phyloP scores from a whole-genome alignment of 139 green algal genomes.

The Tetratostichococcus sp. region DNA sequence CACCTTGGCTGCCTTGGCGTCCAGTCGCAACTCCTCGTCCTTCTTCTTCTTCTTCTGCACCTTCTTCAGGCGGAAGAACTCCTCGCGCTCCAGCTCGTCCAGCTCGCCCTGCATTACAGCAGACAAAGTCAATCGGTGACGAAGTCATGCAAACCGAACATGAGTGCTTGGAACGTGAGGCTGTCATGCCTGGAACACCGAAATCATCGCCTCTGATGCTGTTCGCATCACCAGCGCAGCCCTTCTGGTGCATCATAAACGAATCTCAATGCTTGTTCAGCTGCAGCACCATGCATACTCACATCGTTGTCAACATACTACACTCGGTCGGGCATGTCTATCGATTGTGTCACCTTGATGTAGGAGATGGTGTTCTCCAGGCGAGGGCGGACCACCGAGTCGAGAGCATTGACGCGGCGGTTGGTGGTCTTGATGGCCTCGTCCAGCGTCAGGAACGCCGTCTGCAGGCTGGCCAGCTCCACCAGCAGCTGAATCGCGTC shows the following conservation, averaged over 20 bases:
- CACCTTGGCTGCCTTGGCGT: no score
- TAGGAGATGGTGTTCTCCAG: slow-evolving; percentile 99
- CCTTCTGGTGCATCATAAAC: no score
- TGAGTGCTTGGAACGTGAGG: no score
- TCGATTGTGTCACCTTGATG: slow-evolving; percentile 95
- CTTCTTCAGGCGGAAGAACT: slow-evolving; percentile 99
- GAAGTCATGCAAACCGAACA: no score
- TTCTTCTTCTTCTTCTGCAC: slow-evolving; percentile 89
- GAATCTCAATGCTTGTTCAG: no score
- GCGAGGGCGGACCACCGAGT: slow-evolving; percentile 95
- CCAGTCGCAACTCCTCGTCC: slow-evolving; percentile 8
- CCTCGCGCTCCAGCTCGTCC: slow-evolving; percentile 98
- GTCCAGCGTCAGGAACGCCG: slow-evolving; percentile 97
- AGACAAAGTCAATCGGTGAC: not conserved
- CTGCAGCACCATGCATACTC: no score
- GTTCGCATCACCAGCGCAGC: no score
- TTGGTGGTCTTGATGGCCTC: slow-evolving; percentile 97
- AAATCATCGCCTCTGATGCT: no score
- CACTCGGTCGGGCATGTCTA: no score
- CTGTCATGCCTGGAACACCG: no score
- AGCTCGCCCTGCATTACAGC: slow-evolving; percentile 76
- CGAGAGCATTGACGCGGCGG: slow-evolving; percentile 95
- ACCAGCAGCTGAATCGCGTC: slow-evolving; percentile 86
- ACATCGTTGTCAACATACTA: no score
- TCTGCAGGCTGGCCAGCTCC: slow-evolving; percentile 93